Evolutionary conservation across 2,329 filamentous ascomycete species (phyloP), one percentile per base, ranked within the genome.

Genomic region (Colletotrichum tofieldiae): DNA sequence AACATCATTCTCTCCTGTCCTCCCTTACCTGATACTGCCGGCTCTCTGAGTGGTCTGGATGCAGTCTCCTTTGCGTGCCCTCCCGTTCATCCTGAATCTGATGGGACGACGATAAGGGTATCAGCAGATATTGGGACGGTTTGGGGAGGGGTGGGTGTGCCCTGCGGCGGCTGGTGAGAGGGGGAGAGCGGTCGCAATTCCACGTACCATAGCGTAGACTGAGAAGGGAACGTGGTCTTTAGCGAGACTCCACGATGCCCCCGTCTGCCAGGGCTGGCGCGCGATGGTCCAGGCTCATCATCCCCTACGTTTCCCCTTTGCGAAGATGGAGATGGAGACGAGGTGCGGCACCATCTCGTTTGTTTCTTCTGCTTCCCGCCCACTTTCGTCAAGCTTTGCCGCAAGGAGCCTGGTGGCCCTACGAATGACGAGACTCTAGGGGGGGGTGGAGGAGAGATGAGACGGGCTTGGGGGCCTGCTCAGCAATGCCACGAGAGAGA

Each of bases 1-100:
- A 41, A 32, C 29, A 32, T 7, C 23, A 55, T 47, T 60, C 26
- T 51, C 39, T 56, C 39, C 11, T 29, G 18, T 47, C 35, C 26
- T 54, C 45, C 67, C 67, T 70, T 70, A 43, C 43, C 67, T 60
- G 62, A 54, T 45, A 47, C n/a, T 61, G 47, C 37, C 54, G 54
- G 61, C n/a, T 32, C 45, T 45, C 54, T 43, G 52, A 66, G 32
- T 37, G 18, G 47, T 37, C 49, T 18, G 11, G 54, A 52, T 51
- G 35, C 41, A 65, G 51, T 9, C 43, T 26, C 41, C 49, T 39
- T 37, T 64, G 65, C 59, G 32, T 47, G 9, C 18, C 47, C 26
- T 45, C 23, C 35, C 41, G 26, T 45, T 26, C 37, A 32, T 12
- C 23, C 29, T 20, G 20, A 43, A 20, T 61, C 20, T 51, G 41